A percentile compares a stretch with the other conserved stretches of the same genome.
These are phyloP conservation scores for Logfia minima DNA, from an alignment of 129 eudicot species.

Conservation along the genomic window DNA sequence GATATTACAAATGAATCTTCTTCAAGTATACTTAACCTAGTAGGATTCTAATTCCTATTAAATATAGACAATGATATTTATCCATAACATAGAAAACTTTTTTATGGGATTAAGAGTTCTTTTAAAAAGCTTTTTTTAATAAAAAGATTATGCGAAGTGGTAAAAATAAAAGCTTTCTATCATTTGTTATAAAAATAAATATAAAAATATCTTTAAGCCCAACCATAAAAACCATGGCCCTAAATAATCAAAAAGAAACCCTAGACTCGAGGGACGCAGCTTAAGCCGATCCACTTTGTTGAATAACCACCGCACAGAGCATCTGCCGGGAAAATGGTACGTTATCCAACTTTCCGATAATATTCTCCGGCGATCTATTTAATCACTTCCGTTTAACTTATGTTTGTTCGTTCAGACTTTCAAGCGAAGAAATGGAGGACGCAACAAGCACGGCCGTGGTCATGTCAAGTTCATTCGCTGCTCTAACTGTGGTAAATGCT, in stretches of 20 bases:
- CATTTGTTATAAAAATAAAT: no score
- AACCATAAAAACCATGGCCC: no score
- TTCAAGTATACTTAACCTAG: no score
- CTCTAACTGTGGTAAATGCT: slow-evolving; percentile 87
- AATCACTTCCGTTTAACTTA: not conserved
- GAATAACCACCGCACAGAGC: not conserved
- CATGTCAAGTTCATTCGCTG: slow-evolving; percentile 76
- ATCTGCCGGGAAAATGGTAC: slow-evolving; percentile 20
- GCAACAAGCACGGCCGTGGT: slow-evolving; percentile 91
- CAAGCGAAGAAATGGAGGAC: slow-evolving; percentile 85
- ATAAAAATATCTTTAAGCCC: no score
- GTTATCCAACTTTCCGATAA: not conserved
- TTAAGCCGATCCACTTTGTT: not conserved
- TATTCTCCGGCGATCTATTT: not conserved
- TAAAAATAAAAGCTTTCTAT: no score
- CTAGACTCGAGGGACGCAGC: slow-evolving; percentile 18
- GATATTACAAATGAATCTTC: no score
- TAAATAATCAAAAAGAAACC: not conserved
- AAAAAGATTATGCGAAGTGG: no score
- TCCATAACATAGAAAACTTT: no score
- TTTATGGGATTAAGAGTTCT: no score
- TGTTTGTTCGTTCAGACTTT: slow-evolving; percentile 49
- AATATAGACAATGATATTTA: no score
- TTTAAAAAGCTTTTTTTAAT: no score
- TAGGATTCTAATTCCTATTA: no score